A percentile compares a stretch with the other conserved stretches of the same genome.
These are phyloP conservation scores for Kwoniella shandongensis DNA, from an alignment of 768 basidiomycete genomes.

Conservation along the genomic window DNA sequence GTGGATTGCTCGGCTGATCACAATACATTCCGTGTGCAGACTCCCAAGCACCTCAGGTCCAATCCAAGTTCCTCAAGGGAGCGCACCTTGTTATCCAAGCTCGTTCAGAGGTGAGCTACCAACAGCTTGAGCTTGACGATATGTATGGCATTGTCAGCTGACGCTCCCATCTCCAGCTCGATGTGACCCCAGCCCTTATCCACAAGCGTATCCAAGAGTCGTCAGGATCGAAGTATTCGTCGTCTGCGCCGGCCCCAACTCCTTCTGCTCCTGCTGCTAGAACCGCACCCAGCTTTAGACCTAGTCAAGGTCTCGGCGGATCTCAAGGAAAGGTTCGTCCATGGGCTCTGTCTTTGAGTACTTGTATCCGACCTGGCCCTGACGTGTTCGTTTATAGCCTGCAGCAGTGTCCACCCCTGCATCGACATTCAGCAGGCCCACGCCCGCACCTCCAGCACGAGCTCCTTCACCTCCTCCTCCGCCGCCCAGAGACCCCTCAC, in stretches of 20 bases:
- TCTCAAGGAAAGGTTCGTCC: conserved; percentile 42
- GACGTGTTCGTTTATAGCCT: conserved; percentile 55
- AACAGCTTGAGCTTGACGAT: conserved; percentile 4
- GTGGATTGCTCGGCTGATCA: not conserved
- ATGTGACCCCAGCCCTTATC: conserved; percentile 75
- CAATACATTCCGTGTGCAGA: conserved; percentile 50
- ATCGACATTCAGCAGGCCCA: conserved; percentile 57
- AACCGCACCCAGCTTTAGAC: conserved; percentile 68
- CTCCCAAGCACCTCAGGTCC: conserved; percentile 75
- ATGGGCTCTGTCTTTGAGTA: not conserved
- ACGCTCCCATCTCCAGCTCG: conserved; percentile 58
- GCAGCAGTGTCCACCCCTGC: conserved; percentile 34
- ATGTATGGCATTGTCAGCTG: too few relatives aligned
- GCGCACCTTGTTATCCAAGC: conserved; percentile 56
- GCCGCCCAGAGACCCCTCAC: conserved; percentile 28
- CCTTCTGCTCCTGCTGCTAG: conserved; percentile 59
- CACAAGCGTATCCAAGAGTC: conserved; percentile 84
- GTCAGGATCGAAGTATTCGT: conserved; percentile 85
- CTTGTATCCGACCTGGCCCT: not conserved
- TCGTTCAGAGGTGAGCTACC: conserved; percentile 31
- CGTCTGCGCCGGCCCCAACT: conserved; percentile 61
- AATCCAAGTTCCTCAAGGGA: conserved; percentile 71
- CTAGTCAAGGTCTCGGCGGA: conserved; percentile 44
- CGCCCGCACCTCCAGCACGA: conserved; percentile 30
- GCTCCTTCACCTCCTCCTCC: conserved; percentile 30